Percentiles rank a stretch among this genome's conserved stretches.
Evolutionary conservation across 1,139 yeast genomes (phyloP).

Genomic region (Candida sp.): DNA sequence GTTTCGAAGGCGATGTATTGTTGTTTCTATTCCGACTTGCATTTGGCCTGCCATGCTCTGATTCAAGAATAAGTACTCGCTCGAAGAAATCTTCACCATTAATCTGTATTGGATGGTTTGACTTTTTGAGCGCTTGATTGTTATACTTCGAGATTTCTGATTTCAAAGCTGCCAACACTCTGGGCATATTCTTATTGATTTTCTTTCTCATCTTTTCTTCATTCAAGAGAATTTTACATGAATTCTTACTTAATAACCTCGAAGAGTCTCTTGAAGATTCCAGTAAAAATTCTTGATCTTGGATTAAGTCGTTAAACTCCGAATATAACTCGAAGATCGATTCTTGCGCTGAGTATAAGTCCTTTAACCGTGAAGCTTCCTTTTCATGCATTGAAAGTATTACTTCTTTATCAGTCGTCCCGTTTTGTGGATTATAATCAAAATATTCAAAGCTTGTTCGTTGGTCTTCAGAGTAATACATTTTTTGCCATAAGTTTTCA

Average conservation of each 20-base stretch:
- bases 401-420: conserved; percentile 48
- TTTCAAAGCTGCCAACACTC: conserved; percentile 51
- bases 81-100: conserved; percentile 48
- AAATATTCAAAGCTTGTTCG: conserved; percentile 34
- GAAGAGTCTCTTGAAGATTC: conserved; percentile 80
- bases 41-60: conserved; percentile 19
- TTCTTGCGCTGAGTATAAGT: conserved; percentile 46
- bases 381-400: conserved; percentile 58
- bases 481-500: conserved; percentile 55
- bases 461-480: conserved; percentile 54
- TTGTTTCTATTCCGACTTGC: conserved; percentile 4
- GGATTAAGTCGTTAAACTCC: conserved; percentile 51
- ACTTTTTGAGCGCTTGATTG: conserved; percentile 19
- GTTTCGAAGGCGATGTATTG: conserved; percentile 3
- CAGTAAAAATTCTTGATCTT: conserved; percentile 61
- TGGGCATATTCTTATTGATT: conserved; percentile 65
- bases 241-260: conserved; percentile 69
- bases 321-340: conserved; percentile 55
- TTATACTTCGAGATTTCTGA: conserved; percentile 48
- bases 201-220: conserved; percentile 78
- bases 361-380: conserved; percentile 52
- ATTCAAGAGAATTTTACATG: conserved; percentile 72
- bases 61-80: conserved; percentile 39
- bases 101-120: conserved; percentile 37
- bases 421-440: conserved; percentile 33